Percentiles rank a stretch among this genome's conserved stretches.
These are phyloP conservation scores for Trichophaea hybrida DNA, from an alignment of 2,329 filamentous ascomycete species.

Conservation along the genomic window DNA sequence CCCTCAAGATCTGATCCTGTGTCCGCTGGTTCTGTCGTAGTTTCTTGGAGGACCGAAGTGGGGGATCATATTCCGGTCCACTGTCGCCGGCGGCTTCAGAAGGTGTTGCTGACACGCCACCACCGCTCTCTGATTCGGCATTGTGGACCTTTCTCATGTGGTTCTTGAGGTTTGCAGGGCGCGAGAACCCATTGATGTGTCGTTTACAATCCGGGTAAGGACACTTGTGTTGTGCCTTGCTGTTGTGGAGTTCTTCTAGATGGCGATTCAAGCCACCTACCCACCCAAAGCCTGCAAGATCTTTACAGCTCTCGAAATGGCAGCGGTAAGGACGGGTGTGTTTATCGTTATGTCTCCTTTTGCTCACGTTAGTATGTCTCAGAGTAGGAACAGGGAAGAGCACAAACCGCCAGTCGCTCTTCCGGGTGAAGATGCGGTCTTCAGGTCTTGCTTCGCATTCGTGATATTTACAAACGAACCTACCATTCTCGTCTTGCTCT, in stretches of 20 bases:
- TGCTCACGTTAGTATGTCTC: not conserved
- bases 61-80: not conserved
- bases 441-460: not conserved
- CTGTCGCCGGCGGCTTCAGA: not conserved
- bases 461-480: not conserved
- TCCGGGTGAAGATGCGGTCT: slow-evolving; percentile 7
- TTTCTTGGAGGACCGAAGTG: not conserved
- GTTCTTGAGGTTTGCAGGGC: slow-evolving; percentile 4
- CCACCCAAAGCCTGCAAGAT: slow-evolving; percentile 5
- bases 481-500: not conserved
- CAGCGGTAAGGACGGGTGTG: slow-evolving; percentile 5
- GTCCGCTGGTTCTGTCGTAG: not conserved
- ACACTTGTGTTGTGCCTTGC: slow-evolving; percentile 3
- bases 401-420: slow-evolving; percentile 3
- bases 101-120: not conserved
- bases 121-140: not conserved
- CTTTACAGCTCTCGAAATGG: not conserved
- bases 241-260: slow-evolving; percentile 3
- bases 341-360: slow-evolving; percentile 3
- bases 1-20: not conserved
- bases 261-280: slow-evolving; percentile 5
- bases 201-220: slow-evolving; percentile 6
- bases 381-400: not conserved
- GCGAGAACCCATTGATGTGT: not conserved
- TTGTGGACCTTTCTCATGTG: slow-evolving; percentile 6